Base-by-base conservation (phyloP, 2,329 filamentous ascomycete species). In the Pseudomassariella vexata region DNA sequence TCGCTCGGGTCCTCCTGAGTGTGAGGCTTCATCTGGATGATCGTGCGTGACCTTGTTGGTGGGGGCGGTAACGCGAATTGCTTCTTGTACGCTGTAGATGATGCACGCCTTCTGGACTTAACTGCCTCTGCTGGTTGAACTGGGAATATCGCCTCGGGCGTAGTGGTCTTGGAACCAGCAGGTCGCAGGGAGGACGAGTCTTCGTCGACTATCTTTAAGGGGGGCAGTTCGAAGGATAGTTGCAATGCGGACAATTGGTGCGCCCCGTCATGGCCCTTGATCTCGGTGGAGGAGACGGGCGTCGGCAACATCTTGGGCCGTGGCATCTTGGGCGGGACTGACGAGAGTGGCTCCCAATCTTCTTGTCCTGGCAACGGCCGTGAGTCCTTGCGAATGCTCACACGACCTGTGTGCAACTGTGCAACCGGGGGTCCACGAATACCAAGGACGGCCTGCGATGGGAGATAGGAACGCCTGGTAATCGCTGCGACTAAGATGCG, bases 1-100 rank as follows among this genome's bases (percentile, higher is more conserved):
- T 53, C 56, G 17, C 44, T 41, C 21, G 54, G 43, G 34, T 61
- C 52, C 38, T 65, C 52, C 44, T 75, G 63, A 19, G 58, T 48
- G 17, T 66, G 61, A 12, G 76, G 90, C 60, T 94, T 95, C 89
- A 96, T 95, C 62, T 96, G 90, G 37, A 96, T 96, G 55, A 98
- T 96, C 65, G 94, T 96, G 49, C 90, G 82, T 24, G 87, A 85
- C 41, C 90, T 73, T 3, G 89, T 95, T 0, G 92, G 92, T 11
- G 90, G 92, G 8, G 92, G 92, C 14, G 92, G 92, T 11, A 98
- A 73, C 8, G 84, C 74, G 56, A 95, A 94, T 28, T 73, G 66
- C 45, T 79, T 73, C 43, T 77, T 80, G 35, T 67, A 65, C 36
- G 62, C 50, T 10, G 65, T 56, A 11, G 73, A 70, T 0, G 68